These are phyloP conservation scores for Pythium vanterpoolii DNA, from an alignment of 352 stramenopile genomes.

Conservation along the genomic window DNA sequence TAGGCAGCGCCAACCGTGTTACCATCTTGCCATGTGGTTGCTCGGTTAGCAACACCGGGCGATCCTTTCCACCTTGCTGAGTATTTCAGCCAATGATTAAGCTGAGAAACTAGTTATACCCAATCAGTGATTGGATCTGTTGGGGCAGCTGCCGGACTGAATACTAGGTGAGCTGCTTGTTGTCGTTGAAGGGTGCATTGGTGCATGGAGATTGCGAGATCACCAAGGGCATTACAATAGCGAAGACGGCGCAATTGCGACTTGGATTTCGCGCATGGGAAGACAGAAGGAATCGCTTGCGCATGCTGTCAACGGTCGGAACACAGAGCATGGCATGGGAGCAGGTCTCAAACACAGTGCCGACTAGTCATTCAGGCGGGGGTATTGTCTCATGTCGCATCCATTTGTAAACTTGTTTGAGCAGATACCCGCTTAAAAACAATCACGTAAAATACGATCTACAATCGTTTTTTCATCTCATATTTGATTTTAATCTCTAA, in stretches of 20 bases:
- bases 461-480: too few species aligned
- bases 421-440: neutral
- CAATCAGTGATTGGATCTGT: constrained; percentile 2
- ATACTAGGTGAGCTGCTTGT: constrained; percentile 12
- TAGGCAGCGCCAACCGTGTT: too few species aligned
- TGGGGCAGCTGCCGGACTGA: constrained; percentile 14
- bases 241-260: too few species aligned
- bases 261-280: too few species aligned
- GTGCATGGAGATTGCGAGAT: neutral
- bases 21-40: neutral
- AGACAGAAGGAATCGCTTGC: too few species aligned
- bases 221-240: neutral
- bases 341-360: too few species aligned
- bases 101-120: neutral
- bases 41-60: neutral
- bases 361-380: neutral
- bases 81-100: neutral
- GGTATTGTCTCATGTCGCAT: neutral
- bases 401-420: neutral
- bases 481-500: neutral
- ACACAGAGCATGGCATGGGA: too few species aligned
- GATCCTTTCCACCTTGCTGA: neutral
- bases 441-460: too few species aligned
- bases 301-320: too few species aligned
- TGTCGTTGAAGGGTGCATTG: neutral